These are phyloP conservation scores for Solanum commersonii DNA, from an alignment of 257 asterid species.

Conservation along the genomic window DNA sequence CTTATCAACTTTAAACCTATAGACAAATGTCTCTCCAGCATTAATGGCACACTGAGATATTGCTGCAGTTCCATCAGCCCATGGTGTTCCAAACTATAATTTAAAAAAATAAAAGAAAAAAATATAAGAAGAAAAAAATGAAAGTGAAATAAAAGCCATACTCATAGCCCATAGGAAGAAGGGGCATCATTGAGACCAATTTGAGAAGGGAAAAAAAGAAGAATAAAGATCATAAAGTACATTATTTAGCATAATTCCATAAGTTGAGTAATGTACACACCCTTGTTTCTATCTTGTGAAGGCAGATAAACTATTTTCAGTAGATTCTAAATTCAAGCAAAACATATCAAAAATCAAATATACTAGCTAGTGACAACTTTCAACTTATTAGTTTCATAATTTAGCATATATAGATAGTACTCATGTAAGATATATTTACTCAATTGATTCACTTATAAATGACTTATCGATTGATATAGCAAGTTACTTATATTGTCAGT, in stretches of 20 bases:
- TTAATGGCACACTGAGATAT: conserved; percentile 79
- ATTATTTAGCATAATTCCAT: no score
- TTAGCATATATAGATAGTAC: background rate
- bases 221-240: background rate
- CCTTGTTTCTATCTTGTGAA: background rate
- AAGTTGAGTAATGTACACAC: background rate
- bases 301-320: no score
- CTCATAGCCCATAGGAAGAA: background rate
- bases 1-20: conserved; percentile 58
- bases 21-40: conserved; percentile 67
- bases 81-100: conserved; percentile 63
- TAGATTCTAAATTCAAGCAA: no score
- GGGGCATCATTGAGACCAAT: background rate
- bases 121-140: no score
- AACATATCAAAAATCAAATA: background rate
- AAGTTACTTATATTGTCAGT: background rate
- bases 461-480: background rate
- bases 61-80: conserved; percentile 90
- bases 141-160: background rate
- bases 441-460: background rate
- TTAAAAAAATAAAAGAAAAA: no score
- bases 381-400: background rate
- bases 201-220: no score
- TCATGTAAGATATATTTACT: background rate
- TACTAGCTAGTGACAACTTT: no score